These are phyloP conservation scores for Arxiozyma bovina DNA, from an alignment of 1,139 yeast genomes.

Conservation along the genomic window DNA sequence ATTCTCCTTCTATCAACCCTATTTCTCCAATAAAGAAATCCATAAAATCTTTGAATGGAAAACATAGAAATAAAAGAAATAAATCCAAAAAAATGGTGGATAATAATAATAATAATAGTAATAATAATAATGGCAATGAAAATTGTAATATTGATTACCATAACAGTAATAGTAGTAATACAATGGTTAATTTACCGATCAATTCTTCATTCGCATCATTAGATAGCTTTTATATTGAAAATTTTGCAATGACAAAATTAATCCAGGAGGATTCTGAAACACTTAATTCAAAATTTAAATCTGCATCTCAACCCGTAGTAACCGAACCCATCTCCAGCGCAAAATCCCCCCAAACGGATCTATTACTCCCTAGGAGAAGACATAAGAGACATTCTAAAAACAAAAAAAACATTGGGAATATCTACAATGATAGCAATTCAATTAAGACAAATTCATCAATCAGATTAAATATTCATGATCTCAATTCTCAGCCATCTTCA, in stretches of 20 bases:
- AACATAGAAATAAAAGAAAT: constrained; percentile 35
- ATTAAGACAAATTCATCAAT: background rate
- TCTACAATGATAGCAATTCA: background rate
- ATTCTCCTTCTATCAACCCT: background rate
- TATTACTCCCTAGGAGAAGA: background rate
- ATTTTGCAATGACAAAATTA: constrained; percentile 28
- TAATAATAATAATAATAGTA: constrained; percentile 6
- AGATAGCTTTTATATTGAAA: constrained; percentile 62
- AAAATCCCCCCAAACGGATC: background rate
- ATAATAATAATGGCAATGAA: constrained; percentile 35
- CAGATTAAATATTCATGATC: background rate
- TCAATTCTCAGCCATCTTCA: constrained; percentile 1
- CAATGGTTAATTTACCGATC: constrained; percentile 47
- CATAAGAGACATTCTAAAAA: background rate
- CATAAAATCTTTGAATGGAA: constrained; percentile 1
- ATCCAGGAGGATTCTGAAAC: constrained; percentile 4
- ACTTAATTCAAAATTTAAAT: constrained; percentile 2
- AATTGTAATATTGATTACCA: constrained; percentile 5
- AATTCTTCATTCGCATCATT: constrained; percentile 71
- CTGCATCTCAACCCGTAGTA: constrained; percentile 3
- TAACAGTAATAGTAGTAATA: constrained; percentile 1
- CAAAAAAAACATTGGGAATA: background rate
- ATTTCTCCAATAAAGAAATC: background rate
- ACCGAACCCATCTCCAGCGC: background rate
- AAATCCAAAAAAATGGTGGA: constrained; percentile 1